Conservation (phyloP, 257 asterid genomes). For the Rubia yunnanensis region DNA sequence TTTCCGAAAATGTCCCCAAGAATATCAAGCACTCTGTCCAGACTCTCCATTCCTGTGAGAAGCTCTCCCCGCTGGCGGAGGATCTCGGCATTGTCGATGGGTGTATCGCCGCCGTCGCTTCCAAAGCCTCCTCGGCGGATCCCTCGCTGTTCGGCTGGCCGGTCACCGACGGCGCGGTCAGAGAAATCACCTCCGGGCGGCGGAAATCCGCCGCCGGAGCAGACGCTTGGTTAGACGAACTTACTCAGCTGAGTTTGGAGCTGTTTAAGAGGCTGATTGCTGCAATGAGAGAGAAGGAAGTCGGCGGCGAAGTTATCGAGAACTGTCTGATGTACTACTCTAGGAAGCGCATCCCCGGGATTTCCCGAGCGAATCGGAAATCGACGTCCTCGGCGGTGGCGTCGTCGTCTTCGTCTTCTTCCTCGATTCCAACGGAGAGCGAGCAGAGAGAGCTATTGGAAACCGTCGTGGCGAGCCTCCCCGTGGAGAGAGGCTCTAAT, state of each 20-base stretch:
- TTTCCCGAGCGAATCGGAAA: conserved; percentile 58
- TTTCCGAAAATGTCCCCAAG: conserved; percentile 46
- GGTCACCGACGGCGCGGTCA: conserved; percentile 33
- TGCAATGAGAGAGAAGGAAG: conserved; percentile 52
- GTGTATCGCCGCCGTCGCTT: conserved; percentile 61
- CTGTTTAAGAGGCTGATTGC: conserved; percentile 54
- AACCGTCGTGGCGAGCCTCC: conserved; percentile 54
- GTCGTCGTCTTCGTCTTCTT: conserved; percentile 9
- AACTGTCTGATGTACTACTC: conserved; percentile 75
- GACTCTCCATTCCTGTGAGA: conserved; percentile 49
- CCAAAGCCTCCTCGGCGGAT: conserved; percentile 60
- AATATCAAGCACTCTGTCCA: conserved; percentile 44
- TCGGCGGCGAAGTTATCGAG: conserved; percentile 68
- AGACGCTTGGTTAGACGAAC: conserved; percentile 75
- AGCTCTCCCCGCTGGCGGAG: conserved; percentile 56
- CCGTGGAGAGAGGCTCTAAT: conserved; percentile 35
- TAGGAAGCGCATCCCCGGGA: conserved; percentile 69
- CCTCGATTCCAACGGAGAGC: conserved; percentile 51
- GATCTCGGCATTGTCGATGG: conserved; percentile 53
- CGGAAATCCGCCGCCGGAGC: conserved; percentile 16
- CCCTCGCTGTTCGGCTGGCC: conserved; percentile 96
- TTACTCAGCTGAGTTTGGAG: conserved; percentile 44
- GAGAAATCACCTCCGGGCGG: not conserved
- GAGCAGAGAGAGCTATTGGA: conserved; percentile 87
- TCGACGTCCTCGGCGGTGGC: conserved; percentile 21